These are phyloP conservation scores for Aspergillus udagawae DNA, from an alignment of 2,329 filamentous ascomycete genomes.

Conservation along the genomic window DNA sequence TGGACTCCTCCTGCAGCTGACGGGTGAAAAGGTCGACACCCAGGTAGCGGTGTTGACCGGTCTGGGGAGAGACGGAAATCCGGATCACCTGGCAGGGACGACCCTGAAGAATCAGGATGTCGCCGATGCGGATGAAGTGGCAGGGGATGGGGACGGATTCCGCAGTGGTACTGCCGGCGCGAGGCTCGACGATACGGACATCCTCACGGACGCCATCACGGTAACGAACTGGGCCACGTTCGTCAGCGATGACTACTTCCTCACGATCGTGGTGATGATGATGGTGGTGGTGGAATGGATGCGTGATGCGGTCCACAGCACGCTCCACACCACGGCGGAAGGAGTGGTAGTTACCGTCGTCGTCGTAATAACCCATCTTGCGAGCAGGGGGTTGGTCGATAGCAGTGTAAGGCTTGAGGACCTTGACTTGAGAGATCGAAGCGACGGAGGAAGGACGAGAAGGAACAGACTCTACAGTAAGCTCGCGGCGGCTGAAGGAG, in stretches of 20 bases:
- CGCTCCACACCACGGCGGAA: conserved; percentile 68
- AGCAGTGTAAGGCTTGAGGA: conserved; percentile 46
- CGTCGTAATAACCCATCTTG: conserved; percentile 79
- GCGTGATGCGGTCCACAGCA: conserved; percentile 61
- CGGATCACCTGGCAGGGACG: conserved; percentile 99
- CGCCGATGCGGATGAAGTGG: conserved; percentile 99
- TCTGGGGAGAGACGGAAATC: conserved; percentile 96
- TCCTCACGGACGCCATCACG: conserved; percentile 42
- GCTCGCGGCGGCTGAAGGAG: conserved; percentile 26
- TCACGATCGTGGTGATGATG: conserved; percentile 35
- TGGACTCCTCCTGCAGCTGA: conserved; percentile 98
- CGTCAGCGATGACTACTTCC: conserved; percentile 40
- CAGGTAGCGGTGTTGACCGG: conserved; percentile 98
- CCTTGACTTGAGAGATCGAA: conserved; percentile 47
- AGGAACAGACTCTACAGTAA: conserved; percentile 33
- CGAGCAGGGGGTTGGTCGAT: conserved; percentile 50
- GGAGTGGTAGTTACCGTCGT: conserved; percentile 71
- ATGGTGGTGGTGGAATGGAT: conserved; percentile 54
- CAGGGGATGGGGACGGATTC: conserved; percentile 97
- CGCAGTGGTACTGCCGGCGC: conserved; percentile 46
- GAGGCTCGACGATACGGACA: conserved; percentile 50
- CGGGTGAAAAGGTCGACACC: conserved; percentile 99
- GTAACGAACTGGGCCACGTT: conserved; percentile 44
- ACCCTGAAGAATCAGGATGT: conserved; percentile 97
- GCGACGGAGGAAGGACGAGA: conserved; percentile 24